phyloP scores from a whole-genome alignment of 345 rosid genomes.

The Clarkia xantiana region DNA sequence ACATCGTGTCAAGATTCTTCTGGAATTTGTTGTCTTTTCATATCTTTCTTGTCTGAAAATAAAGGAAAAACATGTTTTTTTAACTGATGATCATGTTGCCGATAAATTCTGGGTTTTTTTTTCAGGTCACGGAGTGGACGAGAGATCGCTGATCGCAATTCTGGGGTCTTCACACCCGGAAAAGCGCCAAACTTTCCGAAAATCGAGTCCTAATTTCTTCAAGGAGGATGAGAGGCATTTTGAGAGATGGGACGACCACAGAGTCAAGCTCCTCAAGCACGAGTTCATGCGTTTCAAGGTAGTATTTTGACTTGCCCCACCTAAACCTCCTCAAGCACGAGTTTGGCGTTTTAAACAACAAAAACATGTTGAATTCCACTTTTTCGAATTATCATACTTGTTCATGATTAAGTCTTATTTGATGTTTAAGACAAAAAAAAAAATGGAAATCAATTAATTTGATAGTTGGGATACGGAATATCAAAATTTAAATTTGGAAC shows the following conservation, averaged over 20 bases:
- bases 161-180: slow-evolving; percentile 50
- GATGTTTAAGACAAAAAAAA: too few relatives aligned
- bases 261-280: slow-evolving; percentile 39
- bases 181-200: slow-evolving; percentile 37
- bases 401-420: too few relatives aligned
- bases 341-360: too few relatives aligned
- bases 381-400: too few relatives aligned
- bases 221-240: slow-evolving; percentile 56
- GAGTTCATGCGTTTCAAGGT: slow-evolving; percentile 82
- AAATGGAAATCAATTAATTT: too few relatives aligned
- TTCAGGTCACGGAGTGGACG: slow-evolving; percentile 78
- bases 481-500: too few relatives aligned
- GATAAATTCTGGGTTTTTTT: neutral
- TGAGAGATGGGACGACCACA: slow-evolving; percentile 53
- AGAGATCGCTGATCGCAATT: slow-evolving; percentile 36
- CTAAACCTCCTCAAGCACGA: too few relatives aligned
- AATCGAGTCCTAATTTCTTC: slow-evolving; percentile 40
- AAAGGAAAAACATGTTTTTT: neutral
- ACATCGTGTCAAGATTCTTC: neutral
- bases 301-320: neutral
- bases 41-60: too few relatives aligned
- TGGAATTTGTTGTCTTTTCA: too few relatives aligned
- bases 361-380: too few relatives aligned
- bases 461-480: too few relatives aligned
- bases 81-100: neutral